Conservation (phyloP, 2,329 filamentous ascomycete genomes). For the Claviceps purpurea region DNA sequence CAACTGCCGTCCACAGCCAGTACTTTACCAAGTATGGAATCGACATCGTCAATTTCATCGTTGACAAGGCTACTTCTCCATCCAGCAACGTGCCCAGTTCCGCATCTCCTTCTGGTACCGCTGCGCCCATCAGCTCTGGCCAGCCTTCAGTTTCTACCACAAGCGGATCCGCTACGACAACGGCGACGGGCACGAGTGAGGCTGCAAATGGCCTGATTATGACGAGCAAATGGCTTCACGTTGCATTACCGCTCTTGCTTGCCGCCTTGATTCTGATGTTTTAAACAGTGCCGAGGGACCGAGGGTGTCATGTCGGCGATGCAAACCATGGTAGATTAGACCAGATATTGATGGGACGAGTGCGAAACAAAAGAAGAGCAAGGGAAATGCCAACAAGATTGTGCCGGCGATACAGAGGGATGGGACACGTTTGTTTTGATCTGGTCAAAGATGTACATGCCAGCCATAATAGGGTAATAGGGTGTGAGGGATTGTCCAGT, state of each 20-base stretch:
- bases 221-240: conserved; percentile 1
- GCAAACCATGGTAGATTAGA: neutral
- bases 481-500: neutral
- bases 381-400: neutral
- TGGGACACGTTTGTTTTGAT: neutral
- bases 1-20: conserved; percentile 17
- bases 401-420: neutral
- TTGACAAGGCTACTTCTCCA: conserved; percentile 14
- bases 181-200: neutral
- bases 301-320: neutral
- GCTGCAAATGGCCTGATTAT: neutral
- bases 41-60: conserved; percentile 22
- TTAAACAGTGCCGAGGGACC: neutral
- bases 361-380: neutral
- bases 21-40: conserved; percentile 24
- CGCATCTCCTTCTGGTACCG: neutral
- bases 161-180: neutral
- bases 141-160: neutral
- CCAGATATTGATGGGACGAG: neutral
- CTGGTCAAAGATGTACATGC: neutral
- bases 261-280: conserved; percentile 1
- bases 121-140: neutral
- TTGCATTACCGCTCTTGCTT: conserved; percentile 2
- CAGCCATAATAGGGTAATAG: neutral
- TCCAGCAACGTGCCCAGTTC: conserved; percentile 1